These are phyloP conservation scores for Boletus vermiculosoides DNA, from an alignment of 768 basidiomycete genomes.

Conservation along the genomic window DNA sequence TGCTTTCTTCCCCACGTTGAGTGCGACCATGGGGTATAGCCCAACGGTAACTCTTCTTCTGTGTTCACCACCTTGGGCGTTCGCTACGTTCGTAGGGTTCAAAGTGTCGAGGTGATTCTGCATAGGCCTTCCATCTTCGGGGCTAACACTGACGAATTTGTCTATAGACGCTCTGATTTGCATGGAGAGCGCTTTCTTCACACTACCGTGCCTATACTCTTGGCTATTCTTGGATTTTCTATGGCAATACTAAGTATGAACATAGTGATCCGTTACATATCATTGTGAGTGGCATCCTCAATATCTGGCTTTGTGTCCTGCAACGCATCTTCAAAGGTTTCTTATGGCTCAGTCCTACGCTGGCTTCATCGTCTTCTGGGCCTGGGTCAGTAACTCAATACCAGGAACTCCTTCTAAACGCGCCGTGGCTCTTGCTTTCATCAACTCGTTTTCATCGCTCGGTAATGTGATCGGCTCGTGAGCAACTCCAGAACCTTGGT, in stretches of 20 bases:
- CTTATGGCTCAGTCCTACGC: conserved; percentile 74
- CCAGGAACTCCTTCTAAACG: conserved; percentile 85
- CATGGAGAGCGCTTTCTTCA: conserved; percentile 71
- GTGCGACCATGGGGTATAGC: conserved; percentile 66
- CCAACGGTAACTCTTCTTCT: conserved; percentile 67
- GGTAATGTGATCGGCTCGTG: conserved; percentile 86
- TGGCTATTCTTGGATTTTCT: conserved; percentile 68
- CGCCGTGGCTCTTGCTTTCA: conserved; percentile 79
- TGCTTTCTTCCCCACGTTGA: conserved; percentile 77
- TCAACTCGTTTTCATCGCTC: conserved; percentile 78
- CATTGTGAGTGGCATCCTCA: conserved; percentile 45
- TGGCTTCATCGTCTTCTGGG: conserved; percentile 63
- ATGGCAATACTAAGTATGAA: conserved; percentile 66
- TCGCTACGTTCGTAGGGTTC: conserved; percentile 59
- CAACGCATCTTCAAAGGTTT: conserved; percentile 46
- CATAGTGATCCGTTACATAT: conserved; percentile 58
- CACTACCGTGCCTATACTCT: conserved; percentile 47
- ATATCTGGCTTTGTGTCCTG: neutral
- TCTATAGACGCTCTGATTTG: conserved; percentile 64
- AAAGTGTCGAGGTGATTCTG: conserved; percentile 44
- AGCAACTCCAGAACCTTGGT: conserved; percentile 27
- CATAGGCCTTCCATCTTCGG: neutral
- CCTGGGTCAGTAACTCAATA: conserved; percentile 57
- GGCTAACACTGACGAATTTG: neutral
- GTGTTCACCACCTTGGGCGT: conserved; percentile 68